Evolutionary conservation across 169 alveolate genomes (phyloP), one percentile per base, ranked within the genome.

Genomic region (Cryptosporidium meleagridis): DNA sequence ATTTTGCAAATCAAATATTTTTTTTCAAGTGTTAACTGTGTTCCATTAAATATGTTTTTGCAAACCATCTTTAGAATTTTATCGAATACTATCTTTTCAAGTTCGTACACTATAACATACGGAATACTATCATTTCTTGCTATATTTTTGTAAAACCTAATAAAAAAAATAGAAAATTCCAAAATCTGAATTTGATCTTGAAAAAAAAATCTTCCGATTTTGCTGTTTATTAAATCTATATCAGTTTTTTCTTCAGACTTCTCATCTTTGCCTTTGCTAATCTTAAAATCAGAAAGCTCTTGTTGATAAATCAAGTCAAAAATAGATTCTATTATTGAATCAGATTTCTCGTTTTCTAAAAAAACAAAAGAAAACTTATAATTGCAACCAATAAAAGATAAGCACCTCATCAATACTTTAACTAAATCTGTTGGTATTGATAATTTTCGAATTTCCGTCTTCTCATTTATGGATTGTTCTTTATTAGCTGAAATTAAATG

Each of bases 111-210:
- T 9, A 21, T 26, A 55, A 23, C 16, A 55, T 26, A 9, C 14
- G 67, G 67, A 26, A 55, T 55, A 6, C 29, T 26, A 10, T 55
- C 31, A 23, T 23, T 37, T 9, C 23, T 26, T n/a, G 35, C 18
- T 9, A 55, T 55, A 9, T n/a, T 41, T 69, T 69, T 41, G 26
- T 41, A 69, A 69, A 21, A 69, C 33, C 86, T 73, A 14, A 73
- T 35, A 52, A 53, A 73, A 55, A 73, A 18, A 73, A 73, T 58
- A 14, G 70, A 53, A 37, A 73, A 18, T 1, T 53, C 33, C 21
- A 52, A 41, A 2, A 73, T 73, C 26, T 18, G 3, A n/a, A n/a
- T 26, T 55, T 55, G 67, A 21, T 26, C 23, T 8, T 55, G 18
- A 0, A 55, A 2, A 55, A 9, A 23, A n/a, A 26, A 55, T 3